Evolutionary conservation across 2,329 filamentous ascomycete species (phyloP).

Genomic region (Colletotrichum sp.): DNA sequence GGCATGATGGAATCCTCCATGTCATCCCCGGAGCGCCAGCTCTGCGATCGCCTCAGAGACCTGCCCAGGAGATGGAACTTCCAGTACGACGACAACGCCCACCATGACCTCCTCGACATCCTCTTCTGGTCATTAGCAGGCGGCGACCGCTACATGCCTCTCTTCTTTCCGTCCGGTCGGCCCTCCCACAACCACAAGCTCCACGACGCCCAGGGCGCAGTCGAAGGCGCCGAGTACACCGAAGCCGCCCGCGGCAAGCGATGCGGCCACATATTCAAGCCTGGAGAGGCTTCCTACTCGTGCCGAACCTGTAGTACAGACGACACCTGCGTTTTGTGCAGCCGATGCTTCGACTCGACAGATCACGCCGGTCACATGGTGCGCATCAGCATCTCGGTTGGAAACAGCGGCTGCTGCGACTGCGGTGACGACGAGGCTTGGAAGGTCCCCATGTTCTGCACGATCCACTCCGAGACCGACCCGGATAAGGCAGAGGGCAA

Average conservation of each 20-base stretch:
- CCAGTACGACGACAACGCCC: slow-evolving; percentile 76
- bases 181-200: slow-evolving; percentile 75
- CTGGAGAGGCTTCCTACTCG: slow-evolving; percentile 90
- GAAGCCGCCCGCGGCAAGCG: slow-evolving; percentile 89
- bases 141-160: slow-evolving; percentile 74
- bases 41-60: slow-evolving; percentile 82
- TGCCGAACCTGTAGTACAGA: slow-evolving; percentile 95
- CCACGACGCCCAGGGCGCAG: slow-evolving; percentile 86
- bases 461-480: slow-evolving; percentile 81
- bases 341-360: slow-evolving; percentile 91
- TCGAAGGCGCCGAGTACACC: slow-evolving; percentile 94
- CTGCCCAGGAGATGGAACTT: slow-evolving; percentile 77
- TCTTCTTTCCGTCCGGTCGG: slow-evolving; percentile 82
- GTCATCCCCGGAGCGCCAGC: slow-evolving; percentile 77
- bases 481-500: slow-evolving; percentile 61
- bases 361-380: slow-evolving; percentile 95
- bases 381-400: slow-evolving; percentile 83
- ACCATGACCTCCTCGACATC: slow-evolving; percentile 73
- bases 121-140: slow-evolving; percentile 89
- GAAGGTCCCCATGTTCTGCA: slow-evolving; percentile 86
- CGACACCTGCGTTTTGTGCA: slow-evolving; percentile 94
- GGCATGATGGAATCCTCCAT: slow-evolving; percentile 56
- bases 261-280: slow-evolving; percentile 97
- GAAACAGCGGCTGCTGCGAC: slow-evolving; percentile 96
- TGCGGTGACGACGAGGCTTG: slow-evolving; percentile 97